phyloP scores from a whole-genome alignment of 1,284 basidiomycete species.

The Grifola frondosa region DNA sequence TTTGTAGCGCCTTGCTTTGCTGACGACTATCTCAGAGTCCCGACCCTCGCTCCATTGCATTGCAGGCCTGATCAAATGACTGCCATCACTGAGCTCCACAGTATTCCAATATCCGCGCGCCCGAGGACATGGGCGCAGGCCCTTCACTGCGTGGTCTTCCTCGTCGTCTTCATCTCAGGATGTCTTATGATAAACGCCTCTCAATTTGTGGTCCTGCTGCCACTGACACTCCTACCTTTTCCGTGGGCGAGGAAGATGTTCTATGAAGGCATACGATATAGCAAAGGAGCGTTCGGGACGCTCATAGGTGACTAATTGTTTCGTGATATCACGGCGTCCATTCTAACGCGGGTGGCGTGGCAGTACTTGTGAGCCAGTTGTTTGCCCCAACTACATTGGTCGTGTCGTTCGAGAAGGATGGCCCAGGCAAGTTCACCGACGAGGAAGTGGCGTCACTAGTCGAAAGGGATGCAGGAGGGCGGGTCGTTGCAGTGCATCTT shows the following conservation, averaged over 20 bases:
- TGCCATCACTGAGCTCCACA: constrained; percentile 34
- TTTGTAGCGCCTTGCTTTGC: too few species aligned
- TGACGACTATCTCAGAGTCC: too few species aligned
- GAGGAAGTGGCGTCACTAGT: constrained; percentile 59
- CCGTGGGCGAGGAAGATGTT: constrained; percentile 51
- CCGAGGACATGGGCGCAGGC: constrained; percentile 57
- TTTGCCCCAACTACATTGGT: constrained; percentile 80
- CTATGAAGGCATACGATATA: constrained; percentile 69
- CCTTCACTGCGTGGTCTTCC: constrained; percentile 53
- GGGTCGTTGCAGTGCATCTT: constrained; percentile 61
- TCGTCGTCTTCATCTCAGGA: constrained; percentile 64
- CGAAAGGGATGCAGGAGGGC: constrained; percentile 55
- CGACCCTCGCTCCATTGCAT: background rate
- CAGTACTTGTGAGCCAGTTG: constrained; percentile 77
- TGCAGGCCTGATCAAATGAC: constrained; percentile 5
- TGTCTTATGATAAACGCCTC: constrained; percentile 68
- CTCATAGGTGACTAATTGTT: constrained; percentile 59
- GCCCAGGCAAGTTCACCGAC: constrained; percentile 56
- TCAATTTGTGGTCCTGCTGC: constrained; percentile 70
- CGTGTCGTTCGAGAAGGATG: constrained; percentile 73
- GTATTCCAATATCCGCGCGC: constrained; percentile 58
- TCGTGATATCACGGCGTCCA: background rate
- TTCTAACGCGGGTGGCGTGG: constrained; percentile 2
- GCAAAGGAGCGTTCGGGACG: constrained; percentile 80
- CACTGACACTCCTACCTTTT: constrained; percentile 59